Evolutionary conservation across 2,329 filamentous ascomycete species (phyloP), one percentile per base, ranked within the genome.

Genomic region (Diaporthe ampelina): DNA sequence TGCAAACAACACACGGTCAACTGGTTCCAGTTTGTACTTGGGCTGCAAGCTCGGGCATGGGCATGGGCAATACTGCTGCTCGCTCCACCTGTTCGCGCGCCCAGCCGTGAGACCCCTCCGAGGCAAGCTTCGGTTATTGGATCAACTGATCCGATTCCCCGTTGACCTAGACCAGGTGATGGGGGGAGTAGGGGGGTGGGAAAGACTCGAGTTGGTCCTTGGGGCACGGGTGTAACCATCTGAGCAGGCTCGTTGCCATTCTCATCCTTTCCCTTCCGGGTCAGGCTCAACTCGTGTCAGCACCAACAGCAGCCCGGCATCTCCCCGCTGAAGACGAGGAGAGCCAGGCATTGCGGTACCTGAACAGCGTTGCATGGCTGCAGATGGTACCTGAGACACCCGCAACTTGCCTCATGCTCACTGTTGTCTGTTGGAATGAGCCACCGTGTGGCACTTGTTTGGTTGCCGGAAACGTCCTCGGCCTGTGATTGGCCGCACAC

Each of bases 41-140:
- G 57, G 59, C 13, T n/a, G 70, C 5, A 54, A 54, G 24, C 54
- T 52, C 45, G 45, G 70, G 56, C 24, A 57, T 67, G 68, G 43
- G 24, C 29, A 67, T 71, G 65, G 65, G 21, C 58, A 70, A 35
- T 37, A 50, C 68, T 40, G 63, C 48, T 68, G 57, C 52, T 48
- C 52, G 67, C 71, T 67, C 74, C 70, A 71, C 74, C 71, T 56
- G 74, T 75, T 75, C 74, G 70, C 67, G 74, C 74, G 70, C n/a
- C 65, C 50, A 43, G 35, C 65, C 71, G 74, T 67, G 10, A 58
- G 37, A 48, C 32, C 24, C 50, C 65, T 26, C 58, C 58, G 67
- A 73, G 67, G 65, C 58, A 75, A 75, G 71, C 40, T 52, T 65
- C 50, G 32, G 72, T 21, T 32, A 59, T 35, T 73, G 71, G 71